Conservation (phyloP, 805 yeast genomes). For the Saturnispora silvae region DNA sequence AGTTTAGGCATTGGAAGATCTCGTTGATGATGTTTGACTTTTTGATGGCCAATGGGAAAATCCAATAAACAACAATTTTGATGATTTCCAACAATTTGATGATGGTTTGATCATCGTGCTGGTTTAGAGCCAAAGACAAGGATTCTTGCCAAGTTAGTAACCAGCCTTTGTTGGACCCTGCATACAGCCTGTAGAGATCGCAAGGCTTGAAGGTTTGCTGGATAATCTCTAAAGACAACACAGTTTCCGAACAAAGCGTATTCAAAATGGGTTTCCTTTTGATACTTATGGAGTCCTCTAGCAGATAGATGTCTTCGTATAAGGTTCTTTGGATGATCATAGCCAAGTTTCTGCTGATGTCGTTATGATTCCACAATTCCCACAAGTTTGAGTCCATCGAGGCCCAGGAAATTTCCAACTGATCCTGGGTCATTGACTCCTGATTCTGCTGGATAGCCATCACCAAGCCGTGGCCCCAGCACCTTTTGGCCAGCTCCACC, state of each 20-base stretch:
- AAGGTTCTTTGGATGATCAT: conserved; percentile 72
- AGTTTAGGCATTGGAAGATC: conserved; percentile 47
- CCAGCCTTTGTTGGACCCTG: conserved; percentile 79
- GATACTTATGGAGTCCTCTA: conserved; percentile 86
- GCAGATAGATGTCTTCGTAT: conserved; percentile 84
- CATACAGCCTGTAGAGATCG: conserved; percentile 50
- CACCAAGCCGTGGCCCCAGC: conserved; percentile 77
- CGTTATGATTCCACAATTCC: conserved; percentile 59
- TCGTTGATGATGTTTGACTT: conserved; percentile 55
- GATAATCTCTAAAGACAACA: conserved; percentile 60
- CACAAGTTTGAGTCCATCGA: conserved; percentile 75
- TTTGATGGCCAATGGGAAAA: conserved; percentile 64
- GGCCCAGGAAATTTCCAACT: conserved; percentile 62
- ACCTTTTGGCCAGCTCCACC: conserved; percentile 83
- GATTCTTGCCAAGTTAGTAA: conserved; percentile 60
- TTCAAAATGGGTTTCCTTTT: conserved; percentile 67
- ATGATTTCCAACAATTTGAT: conserved; percentile 68
- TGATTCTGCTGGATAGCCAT: neutral
- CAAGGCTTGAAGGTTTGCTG: conserved; percentile 55
- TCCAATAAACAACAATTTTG: conserved; percentile 88
- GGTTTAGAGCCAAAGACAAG: conserved; percentile 34
- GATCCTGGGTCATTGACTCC: conserved; percentile 21
- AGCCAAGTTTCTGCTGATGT: conserved; percentile 62
- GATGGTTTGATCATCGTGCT: conserved; percentile 21
- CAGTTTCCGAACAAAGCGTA: conserved; percentile 74